phyloP scores from a whole-genome alignment of 1,284 basidiomycete genomes.

The Cystobasidium slooffiae region DNA sequence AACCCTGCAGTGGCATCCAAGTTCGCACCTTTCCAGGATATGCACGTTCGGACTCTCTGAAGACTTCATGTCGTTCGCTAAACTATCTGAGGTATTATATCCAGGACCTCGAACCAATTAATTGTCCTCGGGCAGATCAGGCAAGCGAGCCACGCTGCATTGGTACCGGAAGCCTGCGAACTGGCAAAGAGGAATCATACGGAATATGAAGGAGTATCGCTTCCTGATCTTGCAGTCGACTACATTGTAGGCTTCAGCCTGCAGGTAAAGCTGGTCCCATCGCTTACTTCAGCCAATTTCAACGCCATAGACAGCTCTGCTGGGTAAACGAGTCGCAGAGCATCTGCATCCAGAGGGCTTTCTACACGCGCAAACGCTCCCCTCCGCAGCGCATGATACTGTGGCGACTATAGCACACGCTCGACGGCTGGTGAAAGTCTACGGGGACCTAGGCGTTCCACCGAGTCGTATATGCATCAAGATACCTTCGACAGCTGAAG shows the following conservation, averaged over 20 bases:
- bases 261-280: too few species aligned
- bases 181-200: constrained; percentile 42
- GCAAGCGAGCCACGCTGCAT: constrained; percentile 45
- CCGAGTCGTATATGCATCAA: constrained; percentile 55
- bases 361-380: constrained; percentile 51
- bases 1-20: constrained; percentile 25
- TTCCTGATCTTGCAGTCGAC: constrained; percentile 50
- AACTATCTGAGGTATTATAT: background rate
- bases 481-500: constrained; percentile 55
- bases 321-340: constrained; percentile 48
- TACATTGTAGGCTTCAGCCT: constrained; percentile 44
- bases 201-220: constrained; percentile 13
- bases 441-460: constrained; percentile 44
- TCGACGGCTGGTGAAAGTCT: constrained; percentile 48
- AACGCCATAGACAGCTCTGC: constrained; percentile 48
- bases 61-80: background rate
- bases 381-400: constrained; percentile 47
- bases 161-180: constrained; percentile 47
- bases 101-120: constrained; percentile 49
- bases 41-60: background rate
- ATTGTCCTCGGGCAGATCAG: constrained; percentile 49
- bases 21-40: constrained; percentile 32
- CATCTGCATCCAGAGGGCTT: constrained; percentile 48
- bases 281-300: background rate
- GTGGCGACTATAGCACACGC: constrained; percentile 50